A percentile compares a stretch with the other conserved stretches of the same genome.
Evolutionary conservation across 192 early-diverging fungal species (phyloP).

Genomic region (Thoreauomyces humboldtii): DNA sequence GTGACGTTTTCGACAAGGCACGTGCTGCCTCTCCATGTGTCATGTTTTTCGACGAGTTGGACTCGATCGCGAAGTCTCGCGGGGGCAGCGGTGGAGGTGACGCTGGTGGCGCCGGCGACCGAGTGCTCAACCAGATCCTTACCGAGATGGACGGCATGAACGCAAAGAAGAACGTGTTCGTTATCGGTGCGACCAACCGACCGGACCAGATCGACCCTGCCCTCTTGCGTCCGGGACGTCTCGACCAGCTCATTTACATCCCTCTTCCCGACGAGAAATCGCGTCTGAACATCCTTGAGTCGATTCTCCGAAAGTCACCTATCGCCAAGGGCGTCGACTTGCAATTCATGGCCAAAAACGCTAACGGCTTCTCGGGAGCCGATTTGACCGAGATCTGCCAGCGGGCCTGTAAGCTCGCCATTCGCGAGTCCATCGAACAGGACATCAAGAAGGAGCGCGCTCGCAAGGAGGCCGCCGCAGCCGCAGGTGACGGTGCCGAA

Average conservation of each 20-base stretch:
- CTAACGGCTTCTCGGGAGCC: constrained; percentile 95
- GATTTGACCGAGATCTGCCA: constrained; percentile 99
- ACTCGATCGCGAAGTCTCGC: constrained; percentile 96
- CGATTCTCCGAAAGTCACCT: constrained; percentile 93
- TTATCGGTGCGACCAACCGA: constrained; percentile 98
- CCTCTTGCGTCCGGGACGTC: constrained; percentile 94
- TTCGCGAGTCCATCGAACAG: constrained; percentile 91
- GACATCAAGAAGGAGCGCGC: constrained; percentile 75
- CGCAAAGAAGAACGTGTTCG: constrained; percentile 99
- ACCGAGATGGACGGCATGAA: constrained; percentile 99
- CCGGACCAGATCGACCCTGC: constrained; percentile 98
- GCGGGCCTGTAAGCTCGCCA: constrained; percentile 94
- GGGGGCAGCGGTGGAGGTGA: constrained; percentile 72
- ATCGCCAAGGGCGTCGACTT: constrained; percentile 78
- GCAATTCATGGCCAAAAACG: constrained; percentile 78
- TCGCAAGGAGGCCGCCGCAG: constrained; percentile 62
- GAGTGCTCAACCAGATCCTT: constrained; percentile 98
- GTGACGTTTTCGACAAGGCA: constrained; percentile 99
- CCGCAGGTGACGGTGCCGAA: constrained; percentile 79
- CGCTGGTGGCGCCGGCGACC: constrained; percentile 90
- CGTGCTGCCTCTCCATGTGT: constrained; percentile 97
- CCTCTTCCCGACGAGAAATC: constrained; percentile 88
- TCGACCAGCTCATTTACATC: constrained; percentile 99
- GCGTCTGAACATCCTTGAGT: constrained; percentile 77
- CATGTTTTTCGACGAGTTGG: constrained; percentile 99